phyloP scores from a whole-genome alignment of 1,139 yeast genomes.

The Yamadazyma aaseri region DNA sequence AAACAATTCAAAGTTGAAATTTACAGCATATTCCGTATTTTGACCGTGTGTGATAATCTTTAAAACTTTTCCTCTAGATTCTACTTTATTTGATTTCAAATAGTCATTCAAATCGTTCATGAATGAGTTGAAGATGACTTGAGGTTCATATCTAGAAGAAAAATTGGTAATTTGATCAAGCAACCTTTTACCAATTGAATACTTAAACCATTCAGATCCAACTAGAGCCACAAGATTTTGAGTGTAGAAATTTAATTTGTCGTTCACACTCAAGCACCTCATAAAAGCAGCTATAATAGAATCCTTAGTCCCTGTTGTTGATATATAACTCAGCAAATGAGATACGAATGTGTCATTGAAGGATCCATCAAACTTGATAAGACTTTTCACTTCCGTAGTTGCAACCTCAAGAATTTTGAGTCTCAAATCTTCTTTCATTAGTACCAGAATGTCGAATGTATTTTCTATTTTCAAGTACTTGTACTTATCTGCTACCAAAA shows the following conservation, averaged over 20 bases:
- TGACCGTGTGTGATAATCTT: conserved; percentile 13
- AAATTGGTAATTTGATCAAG: conserved; percentile 49
- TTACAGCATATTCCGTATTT: conserved; percentile 30
- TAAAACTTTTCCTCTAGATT: conserved; percentile 12
- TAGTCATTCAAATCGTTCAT: conserved; percentile 18
- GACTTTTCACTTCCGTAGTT: conserved; percentile 25
- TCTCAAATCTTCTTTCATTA: conserved; percentile 38
- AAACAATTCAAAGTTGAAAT: conserved; percentile 51
- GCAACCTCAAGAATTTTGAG: conserved; percentile 32
- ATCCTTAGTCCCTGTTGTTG: background rate
- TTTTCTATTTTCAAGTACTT: conserved; percentile 17
- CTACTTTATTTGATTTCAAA: conserved; percentile 7
- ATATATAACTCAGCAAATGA: conserved; percentile 2
- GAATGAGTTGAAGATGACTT: conserved; percentile 51
- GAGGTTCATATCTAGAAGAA: conserved; percentile 44
- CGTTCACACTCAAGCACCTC: conserved; percentile 6
- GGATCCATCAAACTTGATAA: conserved; percentile 13
- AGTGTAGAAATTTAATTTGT: conserved; percentile 12
- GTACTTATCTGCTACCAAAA: conserved; percentile 27
- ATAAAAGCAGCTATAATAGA: conserved; percentile 6
- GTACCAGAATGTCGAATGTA: conserved; percentile 20
- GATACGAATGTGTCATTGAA: conserved; percentile 1
- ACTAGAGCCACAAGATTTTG: conserved; percentile 26
- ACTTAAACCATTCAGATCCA: conserved; percentile 74
- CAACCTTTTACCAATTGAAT: conserved; percentile 70